These are phyloP conservation scores for Claviceps pusilla DNA, from an alignment of 2,329 filamentous ascomycete genomes.

Conservation along the genomic window DNA sequence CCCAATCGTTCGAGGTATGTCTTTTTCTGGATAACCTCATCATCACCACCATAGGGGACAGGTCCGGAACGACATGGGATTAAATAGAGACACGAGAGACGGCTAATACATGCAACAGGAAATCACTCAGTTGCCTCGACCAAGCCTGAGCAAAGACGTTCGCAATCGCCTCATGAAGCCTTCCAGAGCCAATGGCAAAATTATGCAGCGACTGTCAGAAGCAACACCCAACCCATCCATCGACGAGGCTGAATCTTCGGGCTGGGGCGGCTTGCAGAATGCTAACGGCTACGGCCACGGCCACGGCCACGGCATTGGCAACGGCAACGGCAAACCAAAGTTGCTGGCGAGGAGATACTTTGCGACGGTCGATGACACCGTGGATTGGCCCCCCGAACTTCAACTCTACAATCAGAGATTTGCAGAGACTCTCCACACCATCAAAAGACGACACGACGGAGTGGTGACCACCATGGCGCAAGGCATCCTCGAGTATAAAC, in stretches of 20 bases:
- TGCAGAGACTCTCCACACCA: constrained; percentile 73
- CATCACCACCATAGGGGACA: background rate
- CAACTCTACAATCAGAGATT: constrained; percentile 90
- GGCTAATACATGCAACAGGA: constrained; percentile 41
- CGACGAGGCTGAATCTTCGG: constrained; percentile 63
- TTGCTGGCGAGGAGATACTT: constrained; percentile 56
- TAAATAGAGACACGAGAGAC: background rate
- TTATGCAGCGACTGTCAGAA: constrained; percentile 61
- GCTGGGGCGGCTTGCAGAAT: constrained; percentile 31
- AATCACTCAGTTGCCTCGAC: constrained; percentile 74
- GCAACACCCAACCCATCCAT: constrained; percentile 85
- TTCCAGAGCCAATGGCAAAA: constrained; percentile 38
- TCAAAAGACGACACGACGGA: constrained; percentile 90
- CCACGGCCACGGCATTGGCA: too few species aligned
- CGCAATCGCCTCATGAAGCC: constrained; percentile 65
- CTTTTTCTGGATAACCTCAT: background rate
- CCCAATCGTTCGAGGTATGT: constrained; percentile 92
- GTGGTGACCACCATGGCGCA: constrained; percentile 97
- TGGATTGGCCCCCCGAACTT: constrained; percentile 86
- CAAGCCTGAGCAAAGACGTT: constrained; percentile 59
- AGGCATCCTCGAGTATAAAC: constrained; percentile 96
- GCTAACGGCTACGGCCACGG: too few species aligned
- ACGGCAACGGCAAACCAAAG: constrained; percentile 34
- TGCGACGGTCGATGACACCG: constrained; percentile 73
- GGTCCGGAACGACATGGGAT: background rate